Evolutionary conservation across 768 basidiomycete genomes (phyloP), one percentile per base, ranked within the genome.

Genomic region (Lyophyllum semitale): DNA sequence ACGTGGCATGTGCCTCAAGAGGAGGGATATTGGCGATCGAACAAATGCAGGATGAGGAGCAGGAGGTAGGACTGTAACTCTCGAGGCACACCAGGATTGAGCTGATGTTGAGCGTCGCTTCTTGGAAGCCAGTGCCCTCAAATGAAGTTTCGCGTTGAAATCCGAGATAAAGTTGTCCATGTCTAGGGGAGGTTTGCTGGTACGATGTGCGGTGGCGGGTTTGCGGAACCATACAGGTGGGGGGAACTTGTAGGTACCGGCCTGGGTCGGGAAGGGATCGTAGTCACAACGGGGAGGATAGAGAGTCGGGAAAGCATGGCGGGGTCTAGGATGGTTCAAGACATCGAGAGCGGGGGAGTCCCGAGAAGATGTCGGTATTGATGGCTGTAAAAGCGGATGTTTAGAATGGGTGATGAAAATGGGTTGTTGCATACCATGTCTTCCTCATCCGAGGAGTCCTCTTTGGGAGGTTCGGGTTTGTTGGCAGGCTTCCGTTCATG

Each of bases 201-300:
- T 43, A 22, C 38, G 44, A 0, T 45, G 29, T 2, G 29, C 13
- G 2, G 48, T 32, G 2, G 68, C 51, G 9, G 70, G 65, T 32
- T 27, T 62, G 13, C 74, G 71, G 25, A 11, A 42, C 76, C 76
- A 77, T 12, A 51, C 32, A 11, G 73, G 70, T 0, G 64, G 15
- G 6, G 74, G 62, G 51, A 74, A 71, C 12, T 27, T 63, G 32
- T 58, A 66, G 6, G 47, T 20, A 0, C 60, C 57, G 29, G 1
- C 11, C n/a, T 51, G 29, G 23, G 20, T 41, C 1, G 18, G 48
- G 38, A 68, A 65, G 1, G 59, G 62, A n/a, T 57, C 49, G 1
- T 62, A 51, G 26, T 43, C 35, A 20, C 57, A 60, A 37, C 40
- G 30, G 2, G 53, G 51, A 23, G 58, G 48, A 45, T 60, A 64